Conservation (phyloP, 257 asterid species). For the Craterostigma plantagineum region DNA sequence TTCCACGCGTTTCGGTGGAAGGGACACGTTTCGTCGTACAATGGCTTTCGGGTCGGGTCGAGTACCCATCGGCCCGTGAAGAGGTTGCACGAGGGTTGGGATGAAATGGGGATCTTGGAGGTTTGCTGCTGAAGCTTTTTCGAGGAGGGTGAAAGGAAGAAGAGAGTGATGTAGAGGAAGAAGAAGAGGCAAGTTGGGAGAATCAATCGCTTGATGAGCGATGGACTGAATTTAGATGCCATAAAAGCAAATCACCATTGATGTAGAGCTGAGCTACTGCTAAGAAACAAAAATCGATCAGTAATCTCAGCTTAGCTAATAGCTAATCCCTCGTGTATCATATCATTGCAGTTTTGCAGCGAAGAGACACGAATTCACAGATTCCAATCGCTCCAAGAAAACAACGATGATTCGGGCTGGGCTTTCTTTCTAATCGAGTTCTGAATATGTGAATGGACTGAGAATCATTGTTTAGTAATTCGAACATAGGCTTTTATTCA, state of each 20-base stretch:
- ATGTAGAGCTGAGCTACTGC: too few relatives aligned
- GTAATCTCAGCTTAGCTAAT: too few relatives aligned
- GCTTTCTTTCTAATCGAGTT: too few relatives aligned
- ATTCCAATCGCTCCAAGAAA: too few relatives aligned
- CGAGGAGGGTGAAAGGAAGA: conserved; percentile 24
- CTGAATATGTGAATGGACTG: too few relatives aligned
- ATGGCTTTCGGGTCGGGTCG: conserved; percentile 52
- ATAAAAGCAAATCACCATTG: conserved; percentile 7
- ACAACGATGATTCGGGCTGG: too few relatives aligned
- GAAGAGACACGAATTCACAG: too few relatives aligned
- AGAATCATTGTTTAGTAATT: too few relatives aligned
- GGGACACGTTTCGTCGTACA: conserved; percentile 74
- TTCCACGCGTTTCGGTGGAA: conserved; percentile 91
- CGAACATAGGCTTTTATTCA: too few relatives aligned
- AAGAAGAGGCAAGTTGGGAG: conserved; percentile 42
- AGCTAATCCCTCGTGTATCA: too few relatives aligned
- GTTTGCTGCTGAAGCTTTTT: conserved; percentile 10
- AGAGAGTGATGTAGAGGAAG: conserved; percentile 47
- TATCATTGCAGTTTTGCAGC: too few relatives aligned
- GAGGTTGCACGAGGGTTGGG: conserved; percentile 38
- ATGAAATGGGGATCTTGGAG: conserved; percentile 13
- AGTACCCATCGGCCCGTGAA: conserved; percentile 59
- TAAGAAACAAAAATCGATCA: too few relatives aligned
- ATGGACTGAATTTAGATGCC: conserved; percentile 36
- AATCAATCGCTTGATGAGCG: conserved; percentile 31